These are phyloP conservation scores for Cladosporium austrohemisphaericum DNA, from an alignment of 2,329 filamentous ascomycete genomes.

Conservation along the genomic window DNA sequence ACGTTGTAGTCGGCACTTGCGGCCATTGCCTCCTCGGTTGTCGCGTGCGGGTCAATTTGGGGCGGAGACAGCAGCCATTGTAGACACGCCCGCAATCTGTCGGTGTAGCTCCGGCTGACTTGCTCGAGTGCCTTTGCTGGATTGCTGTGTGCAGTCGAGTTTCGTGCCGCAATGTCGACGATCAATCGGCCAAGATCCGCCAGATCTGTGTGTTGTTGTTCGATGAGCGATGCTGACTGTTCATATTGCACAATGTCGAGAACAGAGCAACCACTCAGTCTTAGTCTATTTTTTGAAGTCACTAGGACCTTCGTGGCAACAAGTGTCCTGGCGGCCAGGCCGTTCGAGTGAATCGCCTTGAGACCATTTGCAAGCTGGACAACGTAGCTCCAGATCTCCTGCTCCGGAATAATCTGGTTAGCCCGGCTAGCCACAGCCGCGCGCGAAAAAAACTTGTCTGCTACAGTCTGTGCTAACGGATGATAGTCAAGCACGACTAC, in stretches of 20 bases:
- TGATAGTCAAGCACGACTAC: slow-evolving; percentile 94
- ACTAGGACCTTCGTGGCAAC: slow-evolving; percentile 85
- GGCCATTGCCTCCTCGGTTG: slow-evolving; percentile 13
- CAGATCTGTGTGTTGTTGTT: slow-evolving; percentile 86
- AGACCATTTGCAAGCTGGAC: slow-evolving; percentile 86
- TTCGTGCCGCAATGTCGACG: slow-evolving; percentile 67
- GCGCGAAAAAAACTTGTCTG: slow-evolving; percentile 68
- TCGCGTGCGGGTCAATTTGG: slow-evolving; percentile 21
- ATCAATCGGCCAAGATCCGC: slow-evolving; percentile 79
- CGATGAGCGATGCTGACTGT: slow-evolving; percentile 60
- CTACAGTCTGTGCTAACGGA: slow-evolving; percentile 82
- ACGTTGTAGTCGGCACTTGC: slow-evolving; percentile 60
- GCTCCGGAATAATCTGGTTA: slow-evolving; percentile 50
- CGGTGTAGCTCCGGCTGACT: slow-evolving; percentile 70
- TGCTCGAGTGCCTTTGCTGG: slow-evolving; percentile 70
- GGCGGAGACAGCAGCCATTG: slow-evolving; percentile 74
- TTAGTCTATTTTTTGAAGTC: slow-evolving; percentile 84
- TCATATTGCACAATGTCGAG: slow-evolving; percentile 87
- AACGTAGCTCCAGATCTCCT: slow-evolving; percentile 84
- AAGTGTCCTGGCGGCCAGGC: slow-evolving; percentile 80
- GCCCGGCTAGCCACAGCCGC: slow-evolving; percentile 17
- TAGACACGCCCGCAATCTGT: slow-evolving; percentile 73
- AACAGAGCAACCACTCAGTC: slow-evolving; percentile 82
- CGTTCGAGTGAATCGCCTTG: slow-evolving; percentile 75
- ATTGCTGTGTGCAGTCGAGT: slow-evolving; percentile 51